Evolutionary conservation across 164 flowering plant genomes (phyloP), one percentile per base, ranked within the genome.

Genomic region (Piper betle): DNA sequence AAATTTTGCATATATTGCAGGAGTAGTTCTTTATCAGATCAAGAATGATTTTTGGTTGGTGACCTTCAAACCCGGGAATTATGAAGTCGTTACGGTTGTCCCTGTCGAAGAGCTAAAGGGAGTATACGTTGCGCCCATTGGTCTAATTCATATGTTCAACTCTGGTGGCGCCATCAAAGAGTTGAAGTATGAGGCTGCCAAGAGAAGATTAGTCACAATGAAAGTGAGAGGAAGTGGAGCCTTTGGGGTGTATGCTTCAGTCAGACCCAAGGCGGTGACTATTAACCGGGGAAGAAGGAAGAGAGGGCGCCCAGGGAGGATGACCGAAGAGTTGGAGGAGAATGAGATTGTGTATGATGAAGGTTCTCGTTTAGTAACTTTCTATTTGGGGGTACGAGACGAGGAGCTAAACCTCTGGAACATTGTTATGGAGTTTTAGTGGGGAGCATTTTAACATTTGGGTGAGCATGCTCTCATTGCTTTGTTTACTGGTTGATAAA

Each of bases 151-250:
- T 66, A 86, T 91, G 96, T 84, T 87, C 70, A 91, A 91, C 59
- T 78, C 93, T 0, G 96, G 97, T 60, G 97, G 93, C 58, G 93
- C 96, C 53, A 69, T 90, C 17, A 79, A 73, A 60, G 82, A 80
- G n/a, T 17, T 90, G 73, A 72, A 56, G 43, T 79, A 78, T 50
- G 81, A 84, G 58, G 19, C 6, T 46, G 50, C 63, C 15, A 60
- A 46, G 57, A 62, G 64, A 11, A 70, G 62, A 52, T 64, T 52
- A 0, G 75, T 88, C 0, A 43, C 37, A 13, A 63, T 88, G 77
- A 83, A 75, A 72, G 84, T 80, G 43, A 78, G 80, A 3, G 96
- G 97, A 2, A 78, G 82, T 57, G 93, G 97, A 25, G 11, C 55
- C 16, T 87, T 91, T 55, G 89, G 91, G 37, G 83, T 83, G 4